Evolutionary conservation across 179 eudicot genomes (phyloP), one percentile per base, ranked within the genome.

Genomic region (Beta corolliflora): DNA sequence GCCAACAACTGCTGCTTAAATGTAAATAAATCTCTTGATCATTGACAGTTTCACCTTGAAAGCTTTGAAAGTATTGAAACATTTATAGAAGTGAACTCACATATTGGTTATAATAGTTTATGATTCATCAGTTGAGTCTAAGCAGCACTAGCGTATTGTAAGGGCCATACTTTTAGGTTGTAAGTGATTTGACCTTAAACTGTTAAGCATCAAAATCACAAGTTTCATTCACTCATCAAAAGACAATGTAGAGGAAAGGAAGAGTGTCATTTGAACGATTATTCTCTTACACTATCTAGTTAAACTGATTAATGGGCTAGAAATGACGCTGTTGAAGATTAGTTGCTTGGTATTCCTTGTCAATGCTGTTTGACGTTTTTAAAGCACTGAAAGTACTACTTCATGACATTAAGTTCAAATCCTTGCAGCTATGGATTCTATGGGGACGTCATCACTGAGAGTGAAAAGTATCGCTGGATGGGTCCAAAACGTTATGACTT

Each of bases 401-500:
- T 77, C 29, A 55, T 64, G 68, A 81, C 31, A 12, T 52, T 71
- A 46, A 21, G 5, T 21, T 83, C 44, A 50, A 68, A 68, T 54
- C 15, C 50, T 69, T 73, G 80, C 87, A 97, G 99, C 74, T 97
- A 97, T 73, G 99, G 99, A 41, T 97, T 97, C 82, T 97, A 97
- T 81, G 99, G 98, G 75, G 99, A 97, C 85, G 99, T 97, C 82
- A 94, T 97, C 71, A 85, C 89, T 8, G 99, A 97, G 85, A 97
- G 99, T 74, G 99, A 97, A 84, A 94, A 89, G 79, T 93, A 88
- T 80, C 97, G 98, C 70, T 97, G 99, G 99, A 97, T 97, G 99
- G 99, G 99, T 80, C 99, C 99, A 8, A 93, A 89, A 66, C 91
- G 99, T 79, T 97, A 97, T 75, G 99, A 97, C 84, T 88, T 91